These are phyloP conservation scores for Boletus rubropictus DNA, from an alignment of 768 basidiomycete species.

Conservation along the genomic window DNA sequence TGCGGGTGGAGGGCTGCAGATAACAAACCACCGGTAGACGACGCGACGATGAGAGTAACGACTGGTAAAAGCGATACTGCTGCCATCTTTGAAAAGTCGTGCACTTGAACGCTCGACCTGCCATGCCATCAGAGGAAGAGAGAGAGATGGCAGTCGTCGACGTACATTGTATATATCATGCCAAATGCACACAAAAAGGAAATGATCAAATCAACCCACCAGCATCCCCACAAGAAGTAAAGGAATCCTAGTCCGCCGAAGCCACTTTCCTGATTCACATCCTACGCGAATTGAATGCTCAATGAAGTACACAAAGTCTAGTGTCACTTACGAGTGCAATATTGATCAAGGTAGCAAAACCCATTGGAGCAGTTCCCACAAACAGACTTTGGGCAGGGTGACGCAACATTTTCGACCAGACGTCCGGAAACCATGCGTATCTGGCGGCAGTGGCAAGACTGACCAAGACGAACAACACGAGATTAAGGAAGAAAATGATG, in stretches of 20 bases:
- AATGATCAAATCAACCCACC: slow-evolving; percentile 44
- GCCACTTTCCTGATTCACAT: slow-evolving; percentile 33
- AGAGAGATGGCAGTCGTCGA: not conserved
- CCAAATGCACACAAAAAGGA: slow-evolving; percentile 44
- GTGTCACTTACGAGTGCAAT: slow-evolving; percentile 30
- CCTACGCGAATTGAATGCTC: slow-evolving; percentile 8
- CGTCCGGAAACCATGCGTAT: slow-evolving; percentile 36
- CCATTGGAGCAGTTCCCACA: slow-evolving; percentile 42
- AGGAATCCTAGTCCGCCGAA: slow-evolving; percentile 35
- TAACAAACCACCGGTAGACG: slow-evolving; percentile 45
- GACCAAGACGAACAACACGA: slow-evolving; percentile 36
- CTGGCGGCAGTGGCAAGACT: slow-evolving; percentile 33
- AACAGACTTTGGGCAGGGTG: slow-evolving; percentile 44
- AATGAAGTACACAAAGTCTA: not conserved
- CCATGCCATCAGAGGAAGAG: slow-evolving; percentile 1
- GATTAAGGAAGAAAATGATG: slow-evolving; percentile 37
- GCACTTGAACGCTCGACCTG: slow-evolving; percentile 42
- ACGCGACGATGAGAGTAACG: slow-evolving; percentile 49
- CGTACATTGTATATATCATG: slow-evolving; percentile 45
- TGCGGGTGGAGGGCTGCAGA: slow-evolving; percentile 33
- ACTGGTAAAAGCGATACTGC: slow-evolving; percentile 48
- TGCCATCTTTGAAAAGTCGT: slow-evolving; percentile 36
- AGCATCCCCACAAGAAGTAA: slow-evolving; percentile 42
- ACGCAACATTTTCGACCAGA: slow-evolving; percentile 42
- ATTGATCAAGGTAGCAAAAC: slow-evolving; percentile 40